These are phyloP conservation scores for Trichoderma orchidacearum DNA, from an alignment of 495 filamentous ascomycete genomes.

Conservation along the genomic window DNA sequence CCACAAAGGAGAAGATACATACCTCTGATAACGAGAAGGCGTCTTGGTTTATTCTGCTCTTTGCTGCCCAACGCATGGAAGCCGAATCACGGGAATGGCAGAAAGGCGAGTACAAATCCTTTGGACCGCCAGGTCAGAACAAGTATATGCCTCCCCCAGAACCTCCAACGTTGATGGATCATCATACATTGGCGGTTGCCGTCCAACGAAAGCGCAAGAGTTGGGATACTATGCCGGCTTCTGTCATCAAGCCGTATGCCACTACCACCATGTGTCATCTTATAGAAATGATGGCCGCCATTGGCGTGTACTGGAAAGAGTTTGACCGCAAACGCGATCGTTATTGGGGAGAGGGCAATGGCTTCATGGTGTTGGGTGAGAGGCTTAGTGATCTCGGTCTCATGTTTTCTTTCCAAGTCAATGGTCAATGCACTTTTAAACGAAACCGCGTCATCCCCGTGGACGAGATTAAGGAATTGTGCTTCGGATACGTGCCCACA, in stretches of 20 bases:
- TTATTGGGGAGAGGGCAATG: slow-evolving; percentile 37
- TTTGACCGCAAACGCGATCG: slow-evolving; percentile 28
- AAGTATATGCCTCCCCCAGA: neutral
- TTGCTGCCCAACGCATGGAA: slow-evolving; percentile 31
- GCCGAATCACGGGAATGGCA: slow-evolving; percentile 26
- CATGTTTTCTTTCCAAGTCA: slow-evolving; percentile 30
- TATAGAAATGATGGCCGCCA: slow-evolving; percentile 33
- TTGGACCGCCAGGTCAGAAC: neutral
- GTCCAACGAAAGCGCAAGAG: slow-evolving; percentile 31
- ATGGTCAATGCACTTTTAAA: slow-evolving; percentile 24
- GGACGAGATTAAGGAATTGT: slow-evolving; percentile 29
- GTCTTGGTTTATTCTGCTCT: slow-evolving; percentile 31
- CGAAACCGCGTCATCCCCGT: slow-evolving; percentile 31
- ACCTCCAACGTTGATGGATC: neutral
- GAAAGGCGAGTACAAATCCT: slow-evolving; percentile 7
- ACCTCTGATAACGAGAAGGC: slow-evolving; percentile 35
- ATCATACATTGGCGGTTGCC: slow-evolving; percentile 26
- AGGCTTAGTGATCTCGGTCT: slow-evolving; percentile 27
- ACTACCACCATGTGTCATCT: slow-evolving; percentile 35
- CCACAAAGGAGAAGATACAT: slow-evolving; percentile 16
- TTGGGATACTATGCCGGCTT: slow-evolving; percentile 35
- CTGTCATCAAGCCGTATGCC: slow-evolving; percentile 34
- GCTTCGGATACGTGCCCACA: slow-evolving; percentile 32
- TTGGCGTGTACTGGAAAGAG: slow-evolving; percentile 37
- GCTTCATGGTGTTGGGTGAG: slow-evolving; percentile 30